phyloP scores from a whole-genome alignment of 345 rosid species.

The Firmiana major region DNA sequence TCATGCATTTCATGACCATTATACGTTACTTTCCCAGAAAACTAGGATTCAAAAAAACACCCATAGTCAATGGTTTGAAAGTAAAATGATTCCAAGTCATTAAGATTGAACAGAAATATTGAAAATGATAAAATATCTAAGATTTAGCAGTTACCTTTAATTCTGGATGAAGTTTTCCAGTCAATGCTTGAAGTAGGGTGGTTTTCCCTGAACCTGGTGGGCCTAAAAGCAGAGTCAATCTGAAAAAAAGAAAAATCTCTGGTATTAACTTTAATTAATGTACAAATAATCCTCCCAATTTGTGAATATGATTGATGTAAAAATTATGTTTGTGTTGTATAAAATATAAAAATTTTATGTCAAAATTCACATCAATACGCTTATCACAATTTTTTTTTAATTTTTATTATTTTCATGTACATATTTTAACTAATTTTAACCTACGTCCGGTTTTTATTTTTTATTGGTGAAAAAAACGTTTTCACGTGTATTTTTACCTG shows the following conservation, averaged over 20 bases:
- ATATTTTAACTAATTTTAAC: too few species aligned
- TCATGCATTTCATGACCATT: slow-evolving; percentile 57
- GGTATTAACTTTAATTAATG: neutral
- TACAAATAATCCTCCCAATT: too few species aligned
- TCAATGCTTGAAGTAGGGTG: slow-evolving; percentile 58
- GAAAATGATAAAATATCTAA: neutral
- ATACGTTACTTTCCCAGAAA: slow-evolving; percentile 55
- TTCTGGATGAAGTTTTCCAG: slow-evolving; percentile 53
- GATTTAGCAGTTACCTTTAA: slow-evolving; percentile 31
- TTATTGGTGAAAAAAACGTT: too few species aligned
- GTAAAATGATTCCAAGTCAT: neutral
- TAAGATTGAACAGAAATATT: neutral
- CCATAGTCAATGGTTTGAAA: neutral
- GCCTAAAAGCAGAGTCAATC: slow-evolving; percentile 74
- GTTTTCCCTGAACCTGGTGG: slow-evolving; percentile 93
- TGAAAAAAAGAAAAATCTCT: slow-evolving; percentile 1
- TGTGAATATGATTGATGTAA: too few species aligned
- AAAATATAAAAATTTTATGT: too few species aligned
- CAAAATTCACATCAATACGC: too few species aligned
- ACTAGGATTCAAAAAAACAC: slow-evolving; percentile 23
- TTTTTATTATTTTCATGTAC: too few species aligned
- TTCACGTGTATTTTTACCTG: slow-evolving; percentile 28
- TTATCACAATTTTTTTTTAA: too few species aligned
- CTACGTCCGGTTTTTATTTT: too few species aligned
- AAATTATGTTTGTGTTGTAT: too few species aligned